phyloP scores from a whole-genome alignment of 2,329 filamentous ascomycete genomes.

The Fusarium virguliforme region DNA sequence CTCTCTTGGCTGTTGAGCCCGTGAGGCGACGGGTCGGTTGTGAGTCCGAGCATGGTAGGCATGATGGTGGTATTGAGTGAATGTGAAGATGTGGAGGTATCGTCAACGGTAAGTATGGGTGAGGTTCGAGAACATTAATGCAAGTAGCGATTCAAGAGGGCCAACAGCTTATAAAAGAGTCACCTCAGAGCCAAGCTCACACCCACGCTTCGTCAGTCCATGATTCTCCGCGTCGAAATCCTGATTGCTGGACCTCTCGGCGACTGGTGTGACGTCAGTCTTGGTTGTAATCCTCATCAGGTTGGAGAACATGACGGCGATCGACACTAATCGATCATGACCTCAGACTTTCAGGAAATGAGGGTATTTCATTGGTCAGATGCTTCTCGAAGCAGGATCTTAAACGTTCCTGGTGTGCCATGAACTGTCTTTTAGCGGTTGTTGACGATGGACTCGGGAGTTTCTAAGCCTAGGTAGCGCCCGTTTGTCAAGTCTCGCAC shows the following conservation, averaged over 20 bases:
- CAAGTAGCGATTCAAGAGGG: constrained; percentile 14
- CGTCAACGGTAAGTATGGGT: not conserved
- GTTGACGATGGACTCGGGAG: constrained; percentile 13
- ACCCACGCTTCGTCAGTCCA: constrained; percentile 34
- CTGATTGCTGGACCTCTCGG: constrained; percentile 49
- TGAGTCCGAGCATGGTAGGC: constrained; percentile 52
- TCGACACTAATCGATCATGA: constrained; percentile 42
- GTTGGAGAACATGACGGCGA: constrained; percentile 48
- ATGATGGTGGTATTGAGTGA: constrained; percentile 39
- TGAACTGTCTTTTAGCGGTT: constrained; percentile 19
- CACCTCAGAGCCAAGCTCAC: constrained; percentile 29
- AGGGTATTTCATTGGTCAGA: constrained; percentile 22
- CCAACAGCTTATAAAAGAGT: constrained; percentile 31
- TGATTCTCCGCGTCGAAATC: constrained; percentile 48
- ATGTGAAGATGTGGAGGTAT: constrained; percentile 1
- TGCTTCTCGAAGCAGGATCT: constrained; percentile 12
- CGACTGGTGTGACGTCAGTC: constrained; percentile 50
- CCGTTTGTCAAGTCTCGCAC: not conserved
- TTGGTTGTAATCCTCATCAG: constrained; percentile 33
- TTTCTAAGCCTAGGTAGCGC: constrained; percentile 6
- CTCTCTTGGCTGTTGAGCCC: constrained; percentile 39
- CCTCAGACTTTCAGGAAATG: constrained; percentile 3
- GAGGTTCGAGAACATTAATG: constrained; percentile 13
- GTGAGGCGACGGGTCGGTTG: constrained; percentile 48
- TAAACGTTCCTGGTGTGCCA: constrained; percentile 21